Evolutionary conservation across 352 stramenopile genomes (phyloP), one percentile per base, ranked within the genome.

Genomic region (Phytophthora lateralis): DNA sequence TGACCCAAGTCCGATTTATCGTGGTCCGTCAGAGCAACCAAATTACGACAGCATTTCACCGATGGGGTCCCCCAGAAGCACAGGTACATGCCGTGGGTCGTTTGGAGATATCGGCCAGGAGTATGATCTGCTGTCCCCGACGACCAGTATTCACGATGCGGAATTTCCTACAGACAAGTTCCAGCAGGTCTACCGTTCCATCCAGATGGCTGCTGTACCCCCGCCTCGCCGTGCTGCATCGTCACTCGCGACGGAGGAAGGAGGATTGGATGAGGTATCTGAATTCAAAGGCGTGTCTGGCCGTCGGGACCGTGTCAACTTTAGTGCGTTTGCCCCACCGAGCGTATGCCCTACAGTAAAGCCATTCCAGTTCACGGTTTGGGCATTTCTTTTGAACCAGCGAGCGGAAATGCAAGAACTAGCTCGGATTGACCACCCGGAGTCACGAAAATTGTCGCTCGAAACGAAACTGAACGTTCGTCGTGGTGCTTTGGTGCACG

Each of bases 321-420:
- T 94, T 32, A 87, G 75, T 54, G 78, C 83, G 14, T 94, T 88
- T 60, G 82, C 83, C 1, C 83, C 85, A 10, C 76, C 81, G 1
- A 78, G 69, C 26, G 76, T 94, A 1, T 75, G 59, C 17, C 75
- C 77, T n/a, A 83, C 78, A 20, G 67, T 60, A n/a, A 85, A 83
- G 37, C 71, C 78, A 10, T 91, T 93, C 67, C 60, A 73, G 26
- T 93, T 89, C 57, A 75, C 80, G 0, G 71, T 93, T 3, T 93
- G 82, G 82, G 82, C 82, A 7, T 93, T 93, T 52, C 53, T 93
- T 32, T 53, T 90, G 38, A 86, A 76, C 37, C 84, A 93, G 59
- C 78, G 75, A 5, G 59, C 63, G 0, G 84, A 93, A 58, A 86
- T 93, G 78, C 75, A 74, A 14, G 85, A 92, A 26, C 55, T 60